Evolutionary conservation across 169 alveolate species (phyloP).

Genomic region (Plasmodium adleri): DNA sequence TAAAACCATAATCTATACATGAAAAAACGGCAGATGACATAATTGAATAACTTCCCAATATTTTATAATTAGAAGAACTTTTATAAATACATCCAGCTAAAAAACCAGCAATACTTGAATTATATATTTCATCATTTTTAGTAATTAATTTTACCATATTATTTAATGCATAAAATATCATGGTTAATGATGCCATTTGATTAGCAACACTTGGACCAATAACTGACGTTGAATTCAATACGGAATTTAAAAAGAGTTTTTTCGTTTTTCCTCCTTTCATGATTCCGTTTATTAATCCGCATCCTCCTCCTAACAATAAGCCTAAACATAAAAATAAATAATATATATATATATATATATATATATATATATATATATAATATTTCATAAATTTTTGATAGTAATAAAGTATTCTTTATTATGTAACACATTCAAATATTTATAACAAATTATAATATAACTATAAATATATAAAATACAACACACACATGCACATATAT

Average conservation of each 20-base stretch:
- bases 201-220: constrained; percentile 90
- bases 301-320: constrained; percentile 87
- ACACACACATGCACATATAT: too few species aligned
- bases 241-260: constrained; percentile 87
- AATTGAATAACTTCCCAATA: constrained; percentile 81
- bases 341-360: constrained; percentile 12
- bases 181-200: constrained; percentile 87
- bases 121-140: constrained; percentile 79
- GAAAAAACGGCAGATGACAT: constrained; percentile 82
- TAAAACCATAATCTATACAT: constrained; percentile 84
- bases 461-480: too few species aligned
- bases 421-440: too few species aligned
- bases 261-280: constrained; percentile 90
- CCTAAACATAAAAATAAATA: constrained; percentile 78
- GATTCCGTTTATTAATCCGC: constrained; percentile 89
- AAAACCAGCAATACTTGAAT: constrained; percentile 87
- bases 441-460: too few species aligned
- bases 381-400: too few species aligned
- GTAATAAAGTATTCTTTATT: too few species aligned
- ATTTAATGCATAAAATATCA: constrained; percentile 87
- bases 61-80: constrained; percentile 78
- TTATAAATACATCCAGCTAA: constrained; percentile 90
- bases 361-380: background rate
- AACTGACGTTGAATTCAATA: constrained; percentile 87
- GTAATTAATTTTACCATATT: constrained; percentile 80